A percentile compares a stretch with the other conserved stretches of the same genome.
These are phyloP conservation scores for Ambrosia trifida DNA, from an alignment of 129 eudicot genomes.

Conservation along the genomic window DNA sequence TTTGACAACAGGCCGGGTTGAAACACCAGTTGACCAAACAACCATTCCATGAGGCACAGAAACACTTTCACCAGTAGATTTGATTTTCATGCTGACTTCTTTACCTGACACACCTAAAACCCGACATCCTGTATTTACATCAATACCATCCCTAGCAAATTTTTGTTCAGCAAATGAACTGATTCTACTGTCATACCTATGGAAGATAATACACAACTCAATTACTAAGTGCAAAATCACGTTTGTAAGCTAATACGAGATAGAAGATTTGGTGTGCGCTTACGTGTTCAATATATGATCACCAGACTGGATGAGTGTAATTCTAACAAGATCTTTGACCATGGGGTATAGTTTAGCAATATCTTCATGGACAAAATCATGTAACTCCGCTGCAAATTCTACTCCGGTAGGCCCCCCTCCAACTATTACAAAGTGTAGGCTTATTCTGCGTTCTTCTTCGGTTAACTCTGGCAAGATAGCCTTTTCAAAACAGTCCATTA, in stretches of 20 bases:
- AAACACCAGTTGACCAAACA: conserved; percentile 95
- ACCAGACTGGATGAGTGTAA: conserved; percentile 78
- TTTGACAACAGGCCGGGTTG: conserved; percentile 75
- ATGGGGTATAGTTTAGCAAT: conserved; percentile 68
- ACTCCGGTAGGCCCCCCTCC: conserved; percentile 99
- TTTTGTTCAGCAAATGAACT: conserved; percentile 80
- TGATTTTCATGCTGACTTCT: conserved; percentile 51
- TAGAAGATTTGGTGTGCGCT: conserved; percentile 18
- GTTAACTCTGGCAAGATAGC: conserved; percentile 78
- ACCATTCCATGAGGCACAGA: conserved; percentile 77
- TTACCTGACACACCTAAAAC: conserved; percentile 67
- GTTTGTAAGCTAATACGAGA: background rate
- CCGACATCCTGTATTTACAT: conserved; percentile 70
- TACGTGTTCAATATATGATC: conserved; percentile 95
- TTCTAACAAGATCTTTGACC: conserved; percentile 62
- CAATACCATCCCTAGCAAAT: conserved; percentile 85
- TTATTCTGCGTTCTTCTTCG: conserved; percentile 75
- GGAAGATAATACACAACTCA: conserved; percentile 7
- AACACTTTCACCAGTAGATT: conserved; percentile 51
- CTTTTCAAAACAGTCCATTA: conserved; percentile 88
- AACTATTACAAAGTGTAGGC: conserved; percentile 83
- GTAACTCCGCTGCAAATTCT: conserved; percentile 92
- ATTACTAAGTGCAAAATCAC: conserved; percentile 5
- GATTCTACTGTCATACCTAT: conserved; percentile 89
- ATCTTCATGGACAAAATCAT: conserved; percentile 79